These are phyloP conservation scores for Cryptococcus jaspeensis DNA, from an alignment of 1,284 basidiomycete species.

Conservation along the genomic window DNA sequence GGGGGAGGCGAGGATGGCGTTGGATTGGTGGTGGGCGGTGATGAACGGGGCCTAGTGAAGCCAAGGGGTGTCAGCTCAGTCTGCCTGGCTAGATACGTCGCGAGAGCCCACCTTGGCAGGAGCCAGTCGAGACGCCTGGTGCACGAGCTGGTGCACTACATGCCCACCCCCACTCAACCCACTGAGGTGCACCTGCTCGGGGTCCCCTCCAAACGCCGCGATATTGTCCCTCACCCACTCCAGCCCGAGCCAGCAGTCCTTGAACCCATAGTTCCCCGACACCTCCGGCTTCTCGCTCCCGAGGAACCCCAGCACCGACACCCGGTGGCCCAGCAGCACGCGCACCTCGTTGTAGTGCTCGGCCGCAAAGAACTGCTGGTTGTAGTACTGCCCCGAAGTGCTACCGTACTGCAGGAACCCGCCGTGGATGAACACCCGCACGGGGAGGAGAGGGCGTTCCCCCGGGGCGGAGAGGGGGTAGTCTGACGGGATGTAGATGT, in stretches of 20 bases:
- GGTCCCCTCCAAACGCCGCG: slow-evolving; percentile 60
- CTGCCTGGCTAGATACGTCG: too few relatives aligned
- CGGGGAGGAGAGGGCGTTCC: slow-evolving; percentile 58
- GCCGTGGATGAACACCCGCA: slow-evolving; percentile 72
- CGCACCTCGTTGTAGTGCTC: slow-evolving; percentile 65
- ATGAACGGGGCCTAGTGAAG: slow-evolving; percentile 62
- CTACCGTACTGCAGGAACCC: slow-evolving; percentile 77
- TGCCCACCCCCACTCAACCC: slow-evolving; percentile 73
- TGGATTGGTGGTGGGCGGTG: slow-evolving; percentile 67
- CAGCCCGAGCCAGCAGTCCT: slow-evolving; percentile 68
- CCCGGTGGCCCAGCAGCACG: slow-evolving; percentile 51
- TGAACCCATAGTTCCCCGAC: slow-evolving; percentile 71
- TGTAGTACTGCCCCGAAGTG: slow-evolving; percentile 56
- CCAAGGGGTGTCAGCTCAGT: too few relatives aligned
- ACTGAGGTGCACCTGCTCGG: slow-evolving; percentile 60
- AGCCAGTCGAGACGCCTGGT: slow-evolving; percentile 66
- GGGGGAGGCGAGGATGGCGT: slow-evolving; percentile 61
- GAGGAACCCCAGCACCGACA: slow-evolving; percentile 69
- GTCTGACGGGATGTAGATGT: slow-evolving; percentile 65
- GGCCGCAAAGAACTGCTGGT: slow-evolving; percentile 66
- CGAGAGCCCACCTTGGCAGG: slow-evolving; percentile 40
- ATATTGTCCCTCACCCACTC: slow-evolving; percentile 65
- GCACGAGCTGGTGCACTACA: slow-evolving; percentile 70
- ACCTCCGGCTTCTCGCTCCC: slow-evolving; percentile 61
- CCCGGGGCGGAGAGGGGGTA: slow-evolving; percentile 52